Base-by-base conservation (phyloP, 306 rosid species). In the Lathyrus oleraceus region DNA sequence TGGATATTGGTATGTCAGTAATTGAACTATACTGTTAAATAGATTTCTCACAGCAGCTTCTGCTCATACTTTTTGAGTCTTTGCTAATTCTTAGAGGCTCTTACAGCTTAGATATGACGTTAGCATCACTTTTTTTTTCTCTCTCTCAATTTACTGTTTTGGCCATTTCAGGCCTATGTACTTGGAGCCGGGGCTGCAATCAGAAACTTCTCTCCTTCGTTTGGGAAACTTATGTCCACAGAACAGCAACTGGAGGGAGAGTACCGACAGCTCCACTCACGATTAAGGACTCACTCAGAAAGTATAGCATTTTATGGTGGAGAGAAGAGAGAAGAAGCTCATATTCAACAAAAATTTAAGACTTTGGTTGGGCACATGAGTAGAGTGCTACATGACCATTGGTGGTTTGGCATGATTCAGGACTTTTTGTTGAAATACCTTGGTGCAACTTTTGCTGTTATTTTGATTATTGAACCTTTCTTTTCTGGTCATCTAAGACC, bases 391-490 rank as follows among this genome's bases (percentile, higher is more conserved):
- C 97, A 95, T 44, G 96, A 95, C 61, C 96, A 95, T 67, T 95
- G 99, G 99, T 95, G 99, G 99, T 95, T 95, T 87, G 97, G 99
- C 84, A 95, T 95, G 97, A 89, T 95, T 83, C 99, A 95, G 69
- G 99, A 95, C 76, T 95, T 91, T 71, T 60, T 95, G 48, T 74
- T 91, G 79, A 95, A 95, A 85, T 95, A 95, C 84, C 97, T 95
- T 69, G 99, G 99, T 71, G 97, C 99, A 65, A 95, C 99, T 44
- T 83, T 95, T 60, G 99, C 99, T 73, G 99, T 91, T 79, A 85
- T 95, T 61, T 78, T 95, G 84, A 95, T 95, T 43, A 87, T 95
- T 21, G 99, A 91, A 87, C 99, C 99, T 52, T 95, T 95, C 83
- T 95, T 95, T 76, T 89, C 99, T 56, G 99, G 99, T 62, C 72